These are phyloP conservation scores for Cryptococcus sp. DNA, from an alignment of 1,284 basidiomycete species.

Conservation along the genomic window DNA sequence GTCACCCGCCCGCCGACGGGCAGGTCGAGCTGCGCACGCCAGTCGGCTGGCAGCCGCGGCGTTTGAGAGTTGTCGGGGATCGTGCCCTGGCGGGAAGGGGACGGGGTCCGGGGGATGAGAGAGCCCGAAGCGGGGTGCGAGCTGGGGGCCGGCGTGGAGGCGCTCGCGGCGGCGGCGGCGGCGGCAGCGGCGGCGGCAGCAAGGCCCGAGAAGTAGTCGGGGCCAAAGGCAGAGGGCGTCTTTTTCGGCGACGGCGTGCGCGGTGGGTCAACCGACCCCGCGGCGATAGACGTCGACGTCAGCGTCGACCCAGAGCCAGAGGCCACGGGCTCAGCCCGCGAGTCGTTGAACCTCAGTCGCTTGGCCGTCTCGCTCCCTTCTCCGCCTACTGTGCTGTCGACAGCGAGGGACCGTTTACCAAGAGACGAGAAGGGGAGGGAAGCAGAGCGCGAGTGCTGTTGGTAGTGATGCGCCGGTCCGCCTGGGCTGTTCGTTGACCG, in stretches of 20 bases:
- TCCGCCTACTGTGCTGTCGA: not conserved
- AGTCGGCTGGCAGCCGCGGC: constrained; percentile 19
- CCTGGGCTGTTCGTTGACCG: too few species aligned
- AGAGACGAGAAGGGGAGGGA: not conserved
- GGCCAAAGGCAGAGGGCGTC: constrained; percentile 10
- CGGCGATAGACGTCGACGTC: not conserved
- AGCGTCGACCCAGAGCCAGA: not conserved
- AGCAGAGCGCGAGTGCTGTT: not conserved
- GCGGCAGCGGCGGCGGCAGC: not conserved
- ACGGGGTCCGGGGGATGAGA: constrained; percentile 29
- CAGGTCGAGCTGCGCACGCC: not conserved
- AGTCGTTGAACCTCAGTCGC: constrained; percentile 13
- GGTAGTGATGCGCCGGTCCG: not conserved
- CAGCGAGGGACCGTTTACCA: not conserved
- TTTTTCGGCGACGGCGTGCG: constrained; percentile 26
- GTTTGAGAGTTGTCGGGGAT: constrained; percentile 31
- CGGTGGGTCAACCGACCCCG: constrained; percentile 2
- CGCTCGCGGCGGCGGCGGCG: not conserved
- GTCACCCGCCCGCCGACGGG: not conserved
- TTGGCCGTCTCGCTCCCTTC: constrained; percentile 6
- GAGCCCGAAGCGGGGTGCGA: not conserved
- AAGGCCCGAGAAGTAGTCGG: constrained; percentile 7
- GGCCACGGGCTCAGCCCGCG: constrained; percentile 2
- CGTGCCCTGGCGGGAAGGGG: constrained; percentile 31
- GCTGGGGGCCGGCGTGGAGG: not conserved